Conservation (phyloP, 495 filamentous ascomycete species). For the Penicillium steckii region DNA sequence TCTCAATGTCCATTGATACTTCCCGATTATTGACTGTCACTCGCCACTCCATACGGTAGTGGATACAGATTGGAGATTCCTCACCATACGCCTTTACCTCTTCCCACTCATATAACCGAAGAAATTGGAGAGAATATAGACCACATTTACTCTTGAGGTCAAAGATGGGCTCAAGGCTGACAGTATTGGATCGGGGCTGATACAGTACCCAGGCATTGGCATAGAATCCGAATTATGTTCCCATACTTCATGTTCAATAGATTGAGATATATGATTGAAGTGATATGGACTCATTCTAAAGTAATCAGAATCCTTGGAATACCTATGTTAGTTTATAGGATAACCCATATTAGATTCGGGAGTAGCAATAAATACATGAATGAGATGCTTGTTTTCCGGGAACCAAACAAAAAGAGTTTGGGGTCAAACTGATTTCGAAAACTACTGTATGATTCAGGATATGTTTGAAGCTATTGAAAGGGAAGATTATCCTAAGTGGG, state of each 20-base stretch:
- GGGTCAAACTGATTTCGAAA: no score
- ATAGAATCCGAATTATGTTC: slow-evolving; percentile 11
- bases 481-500: slow-evolving; percentile 42
- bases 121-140: slow-evolving; percentile 2
- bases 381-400: no score
- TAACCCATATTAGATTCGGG: no score
- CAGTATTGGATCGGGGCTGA: slow-evolving; percentile 1
- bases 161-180: slow-evolving; percentile 4
- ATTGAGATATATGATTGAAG: slow-evolving; percentile 3
- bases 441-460: slow-evolving; percentile 35
- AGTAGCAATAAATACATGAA: no score
- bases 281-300: slow-evolving; percentile 5
- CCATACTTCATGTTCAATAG: neutral
- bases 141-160: no score
- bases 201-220: slow-evolving; percentile 6
- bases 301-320: neutral
- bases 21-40: slow-evolving; percentile 28
- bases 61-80: slow-evolving; percentile 28
- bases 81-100: slow-evolving; percentile 27
- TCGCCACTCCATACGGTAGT: slow-evolving; percentile 38
- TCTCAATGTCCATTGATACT: slow-evolving; percentile 27
- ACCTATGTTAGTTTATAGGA: slow-evolving; percentile 11
- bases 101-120: slow-evolving; percentile 15
- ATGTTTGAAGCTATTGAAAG: slow-evolving; percentile 36
- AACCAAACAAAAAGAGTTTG: no score